Evolutionary conservation across 352 stramenopile genomes (phyloP).

Genomic region (Phytophthora brassicae): DNA sequence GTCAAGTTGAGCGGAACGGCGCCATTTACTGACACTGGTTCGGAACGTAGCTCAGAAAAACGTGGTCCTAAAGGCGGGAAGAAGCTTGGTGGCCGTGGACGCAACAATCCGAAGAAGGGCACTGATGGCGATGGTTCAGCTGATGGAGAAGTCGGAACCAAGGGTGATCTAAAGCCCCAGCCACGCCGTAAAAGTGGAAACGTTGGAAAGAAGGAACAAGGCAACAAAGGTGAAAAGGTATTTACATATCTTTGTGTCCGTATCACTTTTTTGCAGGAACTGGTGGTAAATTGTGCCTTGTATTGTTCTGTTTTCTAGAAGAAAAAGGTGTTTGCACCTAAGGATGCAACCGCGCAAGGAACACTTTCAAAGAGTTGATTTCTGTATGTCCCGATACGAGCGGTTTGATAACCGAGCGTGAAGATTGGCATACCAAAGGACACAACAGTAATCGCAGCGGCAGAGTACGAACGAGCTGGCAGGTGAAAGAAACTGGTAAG

Average conservation of each 20-base stretch:
- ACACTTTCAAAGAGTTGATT: conserved; percentile 42
- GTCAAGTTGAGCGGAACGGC: conserved; percentile 15
- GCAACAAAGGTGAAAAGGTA: conserved; percentile 35
- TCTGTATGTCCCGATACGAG: conserved; percentile 3
- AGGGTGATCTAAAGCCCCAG: conserved; percentile 31
- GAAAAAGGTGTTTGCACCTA: conserved; percentile 68
- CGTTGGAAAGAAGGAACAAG: conserved; percentile 37
- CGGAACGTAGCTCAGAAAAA: conserved; percentile 26
- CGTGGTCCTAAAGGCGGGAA: conserved; percentile 24
- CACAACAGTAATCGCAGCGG: conserved; percentile 19
- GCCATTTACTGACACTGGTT: conserved; percentile 5
- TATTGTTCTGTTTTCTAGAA: conserved; percentile 32
- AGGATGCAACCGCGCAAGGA: conserved; percentile 44
- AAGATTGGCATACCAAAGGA: conserved; percentile 11
- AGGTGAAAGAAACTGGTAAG: conserved; percentile 17
- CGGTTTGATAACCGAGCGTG: conserved; percentile 12
- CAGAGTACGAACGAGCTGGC: conserved; percentile 15
- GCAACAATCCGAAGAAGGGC: conserved; percentile 38
- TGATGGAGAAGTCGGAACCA: conserved; percentile 20
- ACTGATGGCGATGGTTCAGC: conserved; percentile 30
- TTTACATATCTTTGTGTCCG: neutral
- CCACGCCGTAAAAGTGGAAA: conserved; percentile 32
- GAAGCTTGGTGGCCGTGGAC: conserved; percentile 33
- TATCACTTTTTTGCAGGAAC: neutral
- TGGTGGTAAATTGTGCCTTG: conserved; percentile 6